Evolutionary conservation across 345 rosid genomes (phyloP).

Genomic region (Gossypium turneri): DNA sequence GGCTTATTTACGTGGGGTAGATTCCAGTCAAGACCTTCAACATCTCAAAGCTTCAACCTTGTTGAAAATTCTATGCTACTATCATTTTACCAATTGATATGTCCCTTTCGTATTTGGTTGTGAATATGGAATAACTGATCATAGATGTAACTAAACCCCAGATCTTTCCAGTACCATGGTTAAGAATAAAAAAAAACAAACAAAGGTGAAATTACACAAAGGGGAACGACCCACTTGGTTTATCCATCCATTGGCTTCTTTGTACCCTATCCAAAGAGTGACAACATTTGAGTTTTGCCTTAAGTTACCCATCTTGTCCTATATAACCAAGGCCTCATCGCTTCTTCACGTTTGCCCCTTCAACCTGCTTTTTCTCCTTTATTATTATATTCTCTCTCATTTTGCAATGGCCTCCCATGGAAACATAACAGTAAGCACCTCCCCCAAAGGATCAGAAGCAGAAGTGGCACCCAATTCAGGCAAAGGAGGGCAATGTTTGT

Average conservation of each 20-base stretch:
- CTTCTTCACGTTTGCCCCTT: slow-evolving; percentile 3
- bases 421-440: slow-evolving; percentile 14
- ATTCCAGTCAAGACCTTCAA: too few relatives aligned
- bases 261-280: background rate
- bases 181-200: too few relatives aligned
- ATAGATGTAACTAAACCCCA: background rate
- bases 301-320: background rate
- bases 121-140: background rate
- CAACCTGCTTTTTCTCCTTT: background rate
- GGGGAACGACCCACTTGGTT: too few relatives aligned
- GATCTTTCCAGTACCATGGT: background rate
- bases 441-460: slow-evolving; percentile 30
- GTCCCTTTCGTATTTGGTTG: background rate
- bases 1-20: too few relatives aligned
- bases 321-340: background rate
- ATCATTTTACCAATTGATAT: background rate
- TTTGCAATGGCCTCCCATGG: slow-evolving; percentile 8
- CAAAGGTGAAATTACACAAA: background rate
- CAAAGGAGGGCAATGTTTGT: slow-evolving; percentile 47
- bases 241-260: background rate
- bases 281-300: background rate
- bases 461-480: slow-evolving; percentile 18
- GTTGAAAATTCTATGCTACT: too few relatives aligned
- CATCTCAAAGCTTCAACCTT: too few relatives aligned
- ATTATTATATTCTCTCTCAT: too few relatives aligned